Base-by-base conservation (phyloP, 2,329 filamentous ascomycete species). In the Leptographium flavum region DNA sequence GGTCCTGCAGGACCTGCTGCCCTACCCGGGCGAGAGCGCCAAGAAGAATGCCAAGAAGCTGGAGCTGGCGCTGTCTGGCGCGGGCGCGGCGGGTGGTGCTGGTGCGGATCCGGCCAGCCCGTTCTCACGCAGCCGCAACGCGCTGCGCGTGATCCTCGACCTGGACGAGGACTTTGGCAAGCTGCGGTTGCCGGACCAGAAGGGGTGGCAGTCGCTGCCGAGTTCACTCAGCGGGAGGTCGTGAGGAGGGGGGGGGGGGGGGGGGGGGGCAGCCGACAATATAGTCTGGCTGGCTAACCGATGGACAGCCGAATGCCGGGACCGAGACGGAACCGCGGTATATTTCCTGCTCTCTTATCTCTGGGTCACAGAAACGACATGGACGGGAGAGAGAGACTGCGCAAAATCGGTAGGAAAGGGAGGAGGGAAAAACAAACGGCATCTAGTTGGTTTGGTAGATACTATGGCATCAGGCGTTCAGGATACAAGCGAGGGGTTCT, bases 61-160 rank as follows among this genome's bases (percentile, higher is more conserved):
- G 19, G 67, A 73, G 6, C 67, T 45, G 19, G 10, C 27, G 13
- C n/a, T 40, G 33, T 32, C 41, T 15, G 45, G 39, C 17, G 43
- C 31, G 2, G 41, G 35, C 30, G 21, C 22, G 25, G 30, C n/a
- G 21, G 38, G 25, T 38, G 28, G 25, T n/a, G 23, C 19, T 22
- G 37, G 75, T 76, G 11, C 71, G 52, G 76, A 80, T 54, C 78
- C 62, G 43, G 63, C 67, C 22, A 73, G 65, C 50, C 73, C 74
- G 15, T 70, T 73, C 51, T 64, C 65, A 39, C 67, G 73, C 55
- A 93, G 85, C 64, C 74, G 87, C 49, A 96, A 95, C 60, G 90
- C 90, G 11, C 71, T 96, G 55, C 95, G 95, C 74, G 85, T 95
- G 56, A 90, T 96, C 55, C 76, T 95, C 41, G 90, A 96, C 62